Evolutionary conservation across 345 rosid species (phyloP), one percentile per base, ranked within the genome.

Genomic region (Moringa oleifera): DNA sequence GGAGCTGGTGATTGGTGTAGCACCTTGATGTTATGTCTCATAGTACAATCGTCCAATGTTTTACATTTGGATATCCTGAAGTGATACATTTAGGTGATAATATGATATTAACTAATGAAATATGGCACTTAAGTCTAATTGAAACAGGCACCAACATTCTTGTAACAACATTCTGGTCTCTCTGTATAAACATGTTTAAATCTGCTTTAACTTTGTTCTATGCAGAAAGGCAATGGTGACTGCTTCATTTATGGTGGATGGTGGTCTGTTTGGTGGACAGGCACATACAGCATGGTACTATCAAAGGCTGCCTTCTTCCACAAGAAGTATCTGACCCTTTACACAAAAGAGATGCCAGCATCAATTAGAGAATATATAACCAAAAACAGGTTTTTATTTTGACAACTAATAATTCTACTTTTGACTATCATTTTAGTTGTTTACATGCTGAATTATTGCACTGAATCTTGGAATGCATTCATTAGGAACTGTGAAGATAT

Each of bases 261-360:
- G 98, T 93, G 98, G 97, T 90, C 98, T 66, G 98, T 93, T 59
- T 93, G 98, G 98, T 93, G 98, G 97, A 86, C 91, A 11, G 98
- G 98, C 55, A 86, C 87, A 16, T 93, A 90, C 58, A 93, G 89
- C 69, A 86, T 93, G 94, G 83, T 93, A 45, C 98, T 93, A 74
- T 90, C 98, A 53, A 93, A 93, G 74, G 97, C 97, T 23, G 88
- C 98, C 55, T 93, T 93, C 77, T 88, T 90, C 87, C 96, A 93
- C 87, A 90, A 88, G 68, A 93, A 93, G 69, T 93, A 88, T 66
- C 93, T 93, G 22, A 75, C 62, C 18, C 76, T 88, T 60, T 93
- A 93, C 78, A 88, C 91, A n/a, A 77, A 88, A 59, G 77, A 65
- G 79, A 88, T 93, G 96, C 97, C 94, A 0, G 78, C 82, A 64